Base-by-base conservation (phyloP, 2,329 filamentous ascomycete species). In the Fusarium annulatum region DNA sequence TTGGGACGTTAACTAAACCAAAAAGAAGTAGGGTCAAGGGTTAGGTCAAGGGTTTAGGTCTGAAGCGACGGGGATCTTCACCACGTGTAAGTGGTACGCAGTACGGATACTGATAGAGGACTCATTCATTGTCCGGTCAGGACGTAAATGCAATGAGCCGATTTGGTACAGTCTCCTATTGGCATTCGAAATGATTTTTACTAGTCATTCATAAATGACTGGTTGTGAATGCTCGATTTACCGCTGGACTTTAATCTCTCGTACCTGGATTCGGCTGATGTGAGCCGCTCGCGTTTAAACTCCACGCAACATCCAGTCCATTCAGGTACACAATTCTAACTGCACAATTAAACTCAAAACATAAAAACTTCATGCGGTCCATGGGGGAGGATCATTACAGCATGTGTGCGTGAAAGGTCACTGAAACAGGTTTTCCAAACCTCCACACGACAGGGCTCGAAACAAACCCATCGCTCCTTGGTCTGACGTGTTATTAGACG, bases 11-110 rank as follows among this genome's bases (percentile, higher is more conserved):
- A 33, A 33, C 33, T 33, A 61, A 52, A 45, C 64, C 64, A 41
- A 42, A 68, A 63, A 36, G 59, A 58, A 62, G 55, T 71, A 71
- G 71, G 71, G 71, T 63, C 69, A 67, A 67, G 63, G 63, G 64
- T 65, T 66, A 67, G 59, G 55, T 72, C 72, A 73, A 71, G 71
- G 71, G 57, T 63, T 60, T 60, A 48, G 55, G 59, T 70, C 55
- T 69, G 58, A 69, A 56, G 64, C 34, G 41, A 58, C 16, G 60
- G 60, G 55, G 33, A 64, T 64, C 64, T 45, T 64, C 55, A 74
- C 71, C 71, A 74, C 67, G 71, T 73, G 71, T 69, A 72, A 71
- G 66, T 57, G 63, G 48, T 41, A 39, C 69, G 59, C 48, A 33
- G 30, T 33, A 39, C 62, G 43, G 45, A 33, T 15, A 10, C 30